These are phyloP conservation scores for Drosera capensis DNA, from an alignment of 148 eudicot genomes.

Conservation along the genomic window DNA sequence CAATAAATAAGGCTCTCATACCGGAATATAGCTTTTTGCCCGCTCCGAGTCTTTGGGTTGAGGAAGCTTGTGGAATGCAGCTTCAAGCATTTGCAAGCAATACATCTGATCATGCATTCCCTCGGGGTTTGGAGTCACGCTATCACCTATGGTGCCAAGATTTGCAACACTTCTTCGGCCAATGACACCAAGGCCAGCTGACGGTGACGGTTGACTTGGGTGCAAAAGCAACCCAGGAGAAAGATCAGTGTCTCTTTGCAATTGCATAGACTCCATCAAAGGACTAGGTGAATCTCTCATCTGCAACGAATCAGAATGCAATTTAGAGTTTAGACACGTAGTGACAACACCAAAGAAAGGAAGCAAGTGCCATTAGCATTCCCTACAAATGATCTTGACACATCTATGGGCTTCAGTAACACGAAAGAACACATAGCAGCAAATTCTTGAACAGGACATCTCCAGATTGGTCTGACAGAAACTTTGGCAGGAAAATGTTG, in stretches of 20 bases:
- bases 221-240: slow-evolving; percentile 88
- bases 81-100: slow-evolving; percentile 83
- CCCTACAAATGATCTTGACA: no score
- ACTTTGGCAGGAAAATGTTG: not conserved
- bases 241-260: slow-evolving; percentile 53
- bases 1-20: slow-evolving; percentile 29
- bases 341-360: not conserved
- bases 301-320: slow-evolving; percentile 24
- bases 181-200: slow-evolving; percentile 78
- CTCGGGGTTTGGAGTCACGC: slow-evolving; percentile 42
- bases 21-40: slow-evolving; percentile 71
- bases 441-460: no score
- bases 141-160: slow-evolving; percentile 89
- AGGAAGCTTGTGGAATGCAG: slow-evolving; percentile 77
- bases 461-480: no score
- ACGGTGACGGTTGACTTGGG: slow-evolving; percentile 50
- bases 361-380: no score
- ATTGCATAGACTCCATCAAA: slow-evolving; percentile 43
- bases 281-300: slow-evolving; percentile 46
- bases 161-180: slow-evolving; percentile 90
- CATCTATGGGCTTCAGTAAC: no score
- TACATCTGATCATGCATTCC: slow-evolving; percentile 55
- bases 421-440: no score
- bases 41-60: slow-evolving; percentile 94
- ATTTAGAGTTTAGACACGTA: not conserved